A percentile compares a stretch with the other conserved stretches of the same genome.
These are phyloP conservation scores for Rugonectria rugulosa DNA, from an alignment of 2,329 filamentous ascomycete genomes.

Conservation along the genomic window DNA sequence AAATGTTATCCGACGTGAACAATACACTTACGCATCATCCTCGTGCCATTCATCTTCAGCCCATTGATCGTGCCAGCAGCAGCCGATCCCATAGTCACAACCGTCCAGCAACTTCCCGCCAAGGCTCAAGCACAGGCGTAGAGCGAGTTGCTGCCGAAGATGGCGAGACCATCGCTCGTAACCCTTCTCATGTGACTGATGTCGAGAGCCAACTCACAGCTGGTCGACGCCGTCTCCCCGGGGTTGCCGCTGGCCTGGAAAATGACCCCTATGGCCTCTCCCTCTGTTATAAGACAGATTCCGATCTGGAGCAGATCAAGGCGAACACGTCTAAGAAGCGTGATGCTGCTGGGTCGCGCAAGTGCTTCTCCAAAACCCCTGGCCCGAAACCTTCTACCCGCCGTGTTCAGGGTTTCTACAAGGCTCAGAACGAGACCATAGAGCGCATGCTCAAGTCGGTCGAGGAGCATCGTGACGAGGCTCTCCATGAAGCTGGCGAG, in stretches of 20 bases:
- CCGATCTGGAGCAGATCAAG: conserved; percentile 78
- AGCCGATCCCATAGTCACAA: conserved; percentile 25
- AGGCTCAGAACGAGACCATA: conserved; percentile 91
- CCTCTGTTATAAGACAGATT: conserved; percentile 76
- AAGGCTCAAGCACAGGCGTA: conserved; percentile 56
- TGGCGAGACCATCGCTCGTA: conserved; percentile 52
- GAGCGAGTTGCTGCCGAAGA: conserved; percentile 48
- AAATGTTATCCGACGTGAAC: conserved; percentile 52
- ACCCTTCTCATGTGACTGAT: conserved; percentile 50
- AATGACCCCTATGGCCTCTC: conserved; percentile 86
- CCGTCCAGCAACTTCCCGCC: conserved; percentile 36
- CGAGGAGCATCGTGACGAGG: conserved; percentile 85
- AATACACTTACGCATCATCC: conserved; percentile 54
- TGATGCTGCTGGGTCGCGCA: conserved; percentile 46
- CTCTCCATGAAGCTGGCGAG: conserved; percentile 79
- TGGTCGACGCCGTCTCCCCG: conserved; percentile 56
- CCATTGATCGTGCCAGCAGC: conserved; percentile 40
- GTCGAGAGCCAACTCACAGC: conserved; percentile 57
- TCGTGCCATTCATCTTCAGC: conserved; percentile 52
- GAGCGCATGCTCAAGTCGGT: conserved; percentile 90
- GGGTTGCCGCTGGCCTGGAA: conserved; percentile 59
- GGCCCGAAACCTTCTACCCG: conserved; percentile 49
- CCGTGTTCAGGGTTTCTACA: conserved; percentile 83
- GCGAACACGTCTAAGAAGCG: conserved; percentile 84
- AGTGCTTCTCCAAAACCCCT: conserved; percentile 28